Percentiles rank a stretch among this genome's conserved stretches.
phyloP scores from a whole-genome alignment of 2,329 filamentous ascomycete species.

The Pyrenochaeta sp. region DNA sequence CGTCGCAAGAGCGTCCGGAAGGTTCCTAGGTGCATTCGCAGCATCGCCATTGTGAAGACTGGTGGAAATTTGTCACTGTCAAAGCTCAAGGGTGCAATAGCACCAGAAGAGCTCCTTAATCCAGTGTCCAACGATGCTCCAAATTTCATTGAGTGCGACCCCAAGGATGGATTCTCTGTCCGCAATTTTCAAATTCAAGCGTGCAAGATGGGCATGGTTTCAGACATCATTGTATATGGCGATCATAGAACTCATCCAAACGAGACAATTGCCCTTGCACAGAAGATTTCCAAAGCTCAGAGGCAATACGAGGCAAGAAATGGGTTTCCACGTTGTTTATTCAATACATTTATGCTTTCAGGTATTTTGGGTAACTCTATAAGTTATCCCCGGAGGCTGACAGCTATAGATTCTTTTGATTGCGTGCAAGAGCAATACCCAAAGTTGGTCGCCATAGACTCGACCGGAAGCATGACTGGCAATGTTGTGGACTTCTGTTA shows the following conservation, averaged over 20 bases:
- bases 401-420: conserved; percentile 34
- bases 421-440: conserved; percentile 73
- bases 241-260: conserved; percentile 70
- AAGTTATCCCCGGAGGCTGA: conserved; percentile 12
- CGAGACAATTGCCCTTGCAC: conserved; percentile 71
- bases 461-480: conserved; percentile 74
- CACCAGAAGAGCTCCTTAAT: conserved; percentile 80
- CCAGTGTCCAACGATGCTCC: conserved; percentile 54
- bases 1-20: conserved; percentile 75
- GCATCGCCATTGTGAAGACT: conserved; percentile 86
- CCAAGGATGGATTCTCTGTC: conserved; percentile 89
- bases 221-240: conserved; percentile 92
- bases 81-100: conserved; percentile 86
- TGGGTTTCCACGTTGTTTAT: conserved; percentile 66
- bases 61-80: conserved; percentile 78
- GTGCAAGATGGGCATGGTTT: conserved; percentile 84
- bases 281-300: conserved; percentile 77
- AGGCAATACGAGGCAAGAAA: conserved; percentile 72
- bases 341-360: conserved; percentile 84
- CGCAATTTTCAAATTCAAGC: conserved; percentile 97
- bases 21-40: conserved; percentile 79
- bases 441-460: conserved; percentile 78
- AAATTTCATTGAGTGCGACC: conserved; percentile 84
- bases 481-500: conserved; percentile 83
- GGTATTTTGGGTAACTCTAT: conserved; percentile 51